Conservation (phyloP, 108 stramenopile genomes). For the Mediolabrus comicus region DNA sequence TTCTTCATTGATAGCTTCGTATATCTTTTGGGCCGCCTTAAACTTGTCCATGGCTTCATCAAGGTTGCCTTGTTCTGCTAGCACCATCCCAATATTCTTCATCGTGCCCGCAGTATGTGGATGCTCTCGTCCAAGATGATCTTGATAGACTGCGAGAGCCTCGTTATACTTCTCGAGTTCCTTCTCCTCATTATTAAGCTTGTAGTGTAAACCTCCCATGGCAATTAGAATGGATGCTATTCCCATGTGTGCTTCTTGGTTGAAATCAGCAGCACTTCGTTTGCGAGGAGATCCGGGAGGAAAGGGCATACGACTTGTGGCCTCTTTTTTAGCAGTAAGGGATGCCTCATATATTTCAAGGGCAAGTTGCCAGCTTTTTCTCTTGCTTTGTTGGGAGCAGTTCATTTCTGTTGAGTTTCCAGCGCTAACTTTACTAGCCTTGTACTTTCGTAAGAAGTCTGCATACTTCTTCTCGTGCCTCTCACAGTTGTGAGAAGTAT, state of each 20-base stretch:
- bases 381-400: constrained; percentile 6
- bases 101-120: constrained; percentile 74
- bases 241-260: constrained; percentile 36
- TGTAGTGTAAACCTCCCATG: constrained; percentile 79
- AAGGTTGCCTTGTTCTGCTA: constrained; percentile 74
- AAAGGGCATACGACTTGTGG: constrained; percentile 1
- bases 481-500: constrained; percentile 24
- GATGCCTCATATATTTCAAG: constrained; percentile 62
- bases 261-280: constrained; percentile 21
- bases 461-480: constrained; percentile 65
- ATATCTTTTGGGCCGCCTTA: constrained; percentile 62
- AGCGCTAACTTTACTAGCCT: constrained; percentile 37
- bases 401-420: constrained; percentile 1
- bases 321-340: constrained; percentile 50
- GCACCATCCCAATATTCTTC: constrained; percentile 84
- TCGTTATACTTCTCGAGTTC: constrained; percentile 69
- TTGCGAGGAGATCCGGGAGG: constrained; percentile 33
- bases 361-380: constrained; percentile 60
- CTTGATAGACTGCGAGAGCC: constrained; percentile 59
- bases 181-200: constrained; percentile 64
- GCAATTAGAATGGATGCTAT: constrained; percentile 70
- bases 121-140: constrained; percentile 65
- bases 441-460: constrained; percentile 48
- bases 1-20: constrained; percentile 46
- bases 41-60: constrained; percentile 67